Conservation (phyloP, 2,329 filamentous ascomycete genomes). For the Aspergillus fumigatiaffinis region DNA sequence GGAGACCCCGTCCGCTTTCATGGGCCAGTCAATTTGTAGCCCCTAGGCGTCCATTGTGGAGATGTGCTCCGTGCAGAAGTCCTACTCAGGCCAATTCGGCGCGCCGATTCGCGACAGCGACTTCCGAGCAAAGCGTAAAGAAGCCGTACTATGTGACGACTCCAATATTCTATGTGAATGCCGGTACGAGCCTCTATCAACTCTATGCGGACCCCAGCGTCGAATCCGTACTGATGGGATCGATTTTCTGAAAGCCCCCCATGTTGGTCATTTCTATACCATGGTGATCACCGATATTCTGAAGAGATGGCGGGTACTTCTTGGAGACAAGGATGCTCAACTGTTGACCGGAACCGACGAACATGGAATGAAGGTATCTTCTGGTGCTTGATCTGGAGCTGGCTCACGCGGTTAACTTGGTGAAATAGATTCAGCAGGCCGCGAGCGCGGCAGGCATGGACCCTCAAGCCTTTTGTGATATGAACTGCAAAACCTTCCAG, state of each 20-base stretch:
- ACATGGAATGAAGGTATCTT: slow-evolving; percentile 78
- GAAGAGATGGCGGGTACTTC: slow-evolving; percentile 83
- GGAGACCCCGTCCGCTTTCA: slow-evolving; percentile 27
- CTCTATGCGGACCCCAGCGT: background rate
- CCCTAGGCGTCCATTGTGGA: slow-evolving; percentile 23
- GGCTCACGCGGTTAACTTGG: slow-evolving; percentile 12
- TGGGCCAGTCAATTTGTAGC: slow-evolving; percentile 27
- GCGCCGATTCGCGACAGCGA: slow-evolving; percentile 28
- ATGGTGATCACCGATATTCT: slow-evolving; percentile 88
- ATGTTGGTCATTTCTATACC: slow-evolving; percentile 91
- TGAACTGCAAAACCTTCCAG: slow-evolving; percentile 74
- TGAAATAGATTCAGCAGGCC: slow-evolving; percentile 69
- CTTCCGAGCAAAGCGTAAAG: slow-evolving; percentile 22
- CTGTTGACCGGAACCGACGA: slow-evolving; percentile 93
- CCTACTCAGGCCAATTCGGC: slow-evolving; percentile 16
- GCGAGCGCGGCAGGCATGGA: slow-evolving; percentile 66
- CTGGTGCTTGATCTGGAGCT: background rate
- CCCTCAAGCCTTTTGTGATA: slow-evolving; percentile 84
- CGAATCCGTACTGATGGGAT: background rate
- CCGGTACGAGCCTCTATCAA: slow-evolving; percentile 49
- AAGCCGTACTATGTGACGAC: slow-evolving; percentile 96
- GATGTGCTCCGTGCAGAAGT: slow-evolving; percentile 27
- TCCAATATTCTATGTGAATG: slow-evolving; percentile 99
- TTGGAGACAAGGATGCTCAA: slow-evolving; percentile 62
- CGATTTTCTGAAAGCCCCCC: slow-evolving; percentile 61